Percentiles rank a stretch among this genome's conserved stretches.
Evolutionary conservation across 495 filamentous ascomycete species (phyloP).

Genomic region (Pseudomonodictys pantanalensis): DNA sequence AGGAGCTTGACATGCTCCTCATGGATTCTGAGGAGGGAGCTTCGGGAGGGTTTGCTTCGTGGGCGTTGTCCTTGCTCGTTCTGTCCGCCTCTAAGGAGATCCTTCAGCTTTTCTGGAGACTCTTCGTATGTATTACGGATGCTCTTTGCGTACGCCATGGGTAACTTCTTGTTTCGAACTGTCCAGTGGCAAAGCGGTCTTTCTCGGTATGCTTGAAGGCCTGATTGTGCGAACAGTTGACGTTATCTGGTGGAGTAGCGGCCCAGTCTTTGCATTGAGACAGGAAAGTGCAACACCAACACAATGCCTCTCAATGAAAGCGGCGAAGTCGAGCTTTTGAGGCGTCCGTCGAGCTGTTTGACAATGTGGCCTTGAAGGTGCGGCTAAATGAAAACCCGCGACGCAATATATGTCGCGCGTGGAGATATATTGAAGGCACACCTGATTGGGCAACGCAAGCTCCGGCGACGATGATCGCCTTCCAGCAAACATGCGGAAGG

Average conservation of each 20-base stretch:
- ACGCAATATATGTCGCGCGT: background rate
- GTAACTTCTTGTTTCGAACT: no score
- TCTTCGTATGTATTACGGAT: constrained; percentile 23
- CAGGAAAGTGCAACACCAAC: no score
- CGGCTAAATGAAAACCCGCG: constrained; percentile 9
- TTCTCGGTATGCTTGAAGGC: background rate
- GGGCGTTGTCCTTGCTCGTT: background rate
- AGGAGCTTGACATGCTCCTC: constrained; percentile 11
- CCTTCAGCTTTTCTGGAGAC: constrained; percentile 7
- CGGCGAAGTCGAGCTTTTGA: background rate
- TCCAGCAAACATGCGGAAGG: constrained; percentile 4
- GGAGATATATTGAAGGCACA: background rate
- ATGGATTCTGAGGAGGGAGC: constrained; percentile 10
- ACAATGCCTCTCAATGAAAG: background rate
- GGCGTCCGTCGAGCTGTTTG: background rate
- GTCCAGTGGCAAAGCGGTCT: background rate
- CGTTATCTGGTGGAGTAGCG: no score
- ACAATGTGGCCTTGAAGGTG: background rate
- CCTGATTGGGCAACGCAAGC: background rate
- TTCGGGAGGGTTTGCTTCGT: background rate
- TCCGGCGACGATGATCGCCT: background rate
- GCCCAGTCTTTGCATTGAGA: no score
- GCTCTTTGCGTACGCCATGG: constrained; percentile 2
- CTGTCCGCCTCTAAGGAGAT: background rate
- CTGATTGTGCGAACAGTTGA: background rate